Evolutionary conservation across 164 flowering plant genomes (phyloP), one percentile per base, ranked within the genome.

Genomic region (Vitis labrusca): DNA sequence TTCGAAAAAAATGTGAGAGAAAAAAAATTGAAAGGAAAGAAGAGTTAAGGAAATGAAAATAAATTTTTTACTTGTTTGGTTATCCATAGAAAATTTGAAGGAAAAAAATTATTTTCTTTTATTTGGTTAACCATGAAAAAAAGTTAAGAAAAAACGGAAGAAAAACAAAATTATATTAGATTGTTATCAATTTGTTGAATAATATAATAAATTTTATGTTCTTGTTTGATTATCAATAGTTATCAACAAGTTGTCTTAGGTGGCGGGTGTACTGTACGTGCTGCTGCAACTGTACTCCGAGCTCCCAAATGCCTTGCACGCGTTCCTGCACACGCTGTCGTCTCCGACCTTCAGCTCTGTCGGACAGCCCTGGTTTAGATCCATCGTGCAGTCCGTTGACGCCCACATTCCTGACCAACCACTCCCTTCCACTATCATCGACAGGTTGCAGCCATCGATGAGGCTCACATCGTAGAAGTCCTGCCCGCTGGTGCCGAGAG

Each of bases 251-350:
- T 19, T 19, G 1, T 19, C 1, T 19, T 19, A 84, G 1, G 78
- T 81, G 0, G 52, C 55, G 3, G 89, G 86, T 10, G 67, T 56
- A 0, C 63, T 72, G 59, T 61, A 78, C 8, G 32, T 72, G 4
- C 85, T 85, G 15, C 69, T 80, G 72, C 89, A 85, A 56, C 85
- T 84, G 53, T 74, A 79, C 66, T 81, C 69, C 12, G 79, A 77
- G 44, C 62, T 51, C 10, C 74, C 70, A 14, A 79, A 84, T 0
- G 82, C 85, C 61, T 59, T 61, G 61, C 89, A 87, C 3, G 89
- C 85, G 62, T 87, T 88, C 54, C 80, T 78, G 66, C 92, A 86
- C 6, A 82, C 84, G 8, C 64, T 29, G 0, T 70, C 76, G 19
- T 72, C 56, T 1, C 54, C 14, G n/a, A 61, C 53, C 19, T 3